Base-by-base conservation (phyloP, 2,329 filamentous ascomycete genomes). In the Lithohypha guttulata region DNA sequence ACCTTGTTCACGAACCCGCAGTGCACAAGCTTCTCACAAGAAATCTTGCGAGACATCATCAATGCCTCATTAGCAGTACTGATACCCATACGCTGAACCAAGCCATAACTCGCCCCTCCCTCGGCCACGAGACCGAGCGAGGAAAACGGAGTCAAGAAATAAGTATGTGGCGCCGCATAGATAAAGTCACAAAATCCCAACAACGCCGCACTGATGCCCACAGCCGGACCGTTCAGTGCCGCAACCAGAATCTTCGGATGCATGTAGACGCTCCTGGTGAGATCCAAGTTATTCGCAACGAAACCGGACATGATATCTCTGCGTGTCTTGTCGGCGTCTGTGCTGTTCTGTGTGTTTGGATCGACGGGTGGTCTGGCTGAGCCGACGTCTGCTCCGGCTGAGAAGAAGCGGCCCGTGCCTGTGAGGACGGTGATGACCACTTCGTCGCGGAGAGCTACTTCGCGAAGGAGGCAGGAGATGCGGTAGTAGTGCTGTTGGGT, bases 171-270 rank as follows among this genome's bases (percentile, higher is more conserved):
- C 0, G 81, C 71, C 56, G 75, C 79, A 69, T 96, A 96, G 59
- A 96, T 75, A 66, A 96, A 96, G 67, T 96, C 91, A 17, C 83
- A 83, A 59, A 84, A 82, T 19, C 79, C 79, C 42, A 85, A 68
- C 0, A 96, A 64, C 0, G 89, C 87, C 1, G 89, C 91, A 2
- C 81, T 83, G 21, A 96, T 78, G 4, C 91, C 91, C 38, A 98
- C 72, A 8, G 79, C 86, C 4, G 91, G 91, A 2, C 89, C 91
- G 64, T 96, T 96, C 49, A 96, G 78, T 0, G 84, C 91, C 0
- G 80, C 79, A 44, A 96, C 74, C 17, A 96, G 81, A 62, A 96
- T 82, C 66, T 96, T 95, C 52, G 86, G 84, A 64, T 96, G 91
- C 10, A 78, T 79, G 68, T 91, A 87, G 67, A 96, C 94, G 52